Conservation (phyloP, 73 alveolate genomes). For the Paramecium octaurelia region DNA sequence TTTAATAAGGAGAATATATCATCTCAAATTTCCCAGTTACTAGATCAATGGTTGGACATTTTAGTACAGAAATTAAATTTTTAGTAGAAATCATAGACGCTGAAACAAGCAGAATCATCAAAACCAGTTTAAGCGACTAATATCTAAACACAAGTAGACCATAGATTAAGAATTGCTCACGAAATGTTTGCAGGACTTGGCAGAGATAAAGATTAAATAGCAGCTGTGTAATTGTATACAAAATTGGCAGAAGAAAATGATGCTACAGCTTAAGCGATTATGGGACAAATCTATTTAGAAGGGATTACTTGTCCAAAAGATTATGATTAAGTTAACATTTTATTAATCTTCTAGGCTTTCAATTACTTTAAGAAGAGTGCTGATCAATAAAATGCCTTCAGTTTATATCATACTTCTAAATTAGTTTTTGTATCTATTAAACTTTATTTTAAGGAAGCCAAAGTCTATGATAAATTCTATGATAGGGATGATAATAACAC, state of each 20-base stretch:
- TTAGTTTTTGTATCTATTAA: background rate
- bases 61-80: background rate
- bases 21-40: background rate
- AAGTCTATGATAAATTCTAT: background rate
- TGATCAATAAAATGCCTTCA: background rate
- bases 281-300: slow-evolving; percentile 26
- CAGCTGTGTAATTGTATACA: background rate
- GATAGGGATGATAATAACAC: background rate
- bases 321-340: background rate
- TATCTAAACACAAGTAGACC: background rate
- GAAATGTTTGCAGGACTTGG: slow-evolving; percentile 42
- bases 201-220: background rate
- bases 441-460: background rate
- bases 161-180: slow-evolving; percentile 23
- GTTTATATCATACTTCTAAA: background rate
- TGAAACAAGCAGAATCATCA: background rate
- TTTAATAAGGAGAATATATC: background rate
- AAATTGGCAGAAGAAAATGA: background rate
- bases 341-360: background rate
- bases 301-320: background rate
- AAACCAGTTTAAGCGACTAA: background rate
- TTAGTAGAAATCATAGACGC: background rate
- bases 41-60: background rate
- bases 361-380: background rate
- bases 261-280: background rate